Conservation (phyloP, 345 rosid species). For the Linum lewisii region DNA sequence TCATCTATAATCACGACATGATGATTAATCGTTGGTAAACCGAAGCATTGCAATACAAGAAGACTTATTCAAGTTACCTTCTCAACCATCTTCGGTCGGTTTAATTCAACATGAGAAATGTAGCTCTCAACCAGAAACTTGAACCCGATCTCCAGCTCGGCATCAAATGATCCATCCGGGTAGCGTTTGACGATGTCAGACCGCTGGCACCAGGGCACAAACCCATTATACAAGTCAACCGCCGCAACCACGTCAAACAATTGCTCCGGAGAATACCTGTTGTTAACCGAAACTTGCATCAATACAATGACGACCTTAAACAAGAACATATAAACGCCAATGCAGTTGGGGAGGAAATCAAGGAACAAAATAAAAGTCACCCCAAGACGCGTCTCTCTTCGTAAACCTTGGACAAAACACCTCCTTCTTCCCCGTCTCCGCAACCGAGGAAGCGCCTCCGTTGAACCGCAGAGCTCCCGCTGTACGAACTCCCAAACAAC, state of each 20-base stretch:
- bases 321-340: not conserved
- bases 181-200: constrained; percentile 61
- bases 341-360: not conserved
- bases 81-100: constrained; percentile 49
- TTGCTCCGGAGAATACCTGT: constrained; percentile 87
- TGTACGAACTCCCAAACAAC: constrained; percentile 9
- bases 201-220: constrained; percentile 98
- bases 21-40: no score
- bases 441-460: constrained; percentile 77
- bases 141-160: constrained; percentile 92
- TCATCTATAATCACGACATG: no score
- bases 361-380: constrained; percentile 28
- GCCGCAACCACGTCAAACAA: constrained; percentile 89
- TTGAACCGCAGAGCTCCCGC: constrained; percentile 21
- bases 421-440: constrained; percentile 89
- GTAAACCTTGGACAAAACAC: constrained; percentile 66
- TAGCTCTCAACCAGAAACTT: constrained; percentile 93
- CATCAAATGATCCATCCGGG: constrained; percentile 91
- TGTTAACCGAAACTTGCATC: not conserved
- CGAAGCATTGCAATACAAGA: not conserved
- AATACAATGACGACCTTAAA: not conserved
- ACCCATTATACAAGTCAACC: constrained; percentile 89
- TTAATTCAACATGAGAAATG: constrained; percentile 69
- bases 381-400: constrained; percentile 82
- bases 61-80: constrained; percentile 35